Conservation (phyloP, 495 filamentous ascomycete species). For the Choiromyces venosus region DNA sequence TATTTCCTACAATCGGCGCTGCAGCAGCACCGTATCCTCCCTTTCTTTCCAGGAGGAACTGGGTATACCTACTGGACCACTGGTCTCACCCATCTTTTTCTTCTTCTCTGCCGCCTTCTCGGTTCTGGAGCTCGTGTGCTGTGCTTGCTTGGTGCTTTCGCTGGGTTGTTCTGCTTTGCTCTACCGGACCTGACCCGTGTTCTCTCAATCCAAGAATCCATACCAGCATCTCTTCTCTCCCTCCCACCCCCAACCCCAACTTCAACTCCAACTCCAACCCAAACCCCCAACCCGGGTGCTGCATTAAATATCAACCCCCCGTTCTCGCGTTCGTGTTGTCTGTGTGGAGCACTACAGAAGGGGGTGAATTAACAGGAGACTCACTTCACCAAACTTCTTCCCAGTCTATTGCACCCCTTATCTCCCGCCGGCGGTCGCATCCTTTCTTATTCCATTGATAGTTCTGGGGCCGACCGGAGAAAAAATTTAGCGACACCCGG, state of each 20-base stretch:
- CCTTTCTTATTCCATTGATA: background rate
- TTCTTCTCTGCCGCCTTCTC: background rate
- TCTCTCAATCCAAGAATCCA: background rate
- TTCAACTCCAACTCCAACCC: conserved; percentile 35
- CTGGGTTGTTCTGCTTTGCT: background rate
- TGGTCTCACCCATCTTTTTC: background rate
- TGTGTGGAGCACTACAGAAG: background rate
- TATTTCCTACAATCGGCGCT: background rate
- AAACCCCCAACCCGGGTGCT: conserved; percentile 42
- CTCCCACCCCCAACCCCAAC: conserved; percentile 12
- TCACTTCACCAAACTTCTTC: background rate
- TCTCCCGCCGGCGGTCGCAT: background rate
- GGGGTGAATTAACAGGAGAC: background rate
- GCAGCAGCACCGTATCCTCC: background rate
- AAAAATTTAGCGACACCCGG: background rate
- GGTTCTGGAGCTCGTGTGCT: background rate
- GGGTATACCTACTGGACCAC: background rate
- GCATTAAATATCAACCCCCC: conserved; percentile 30
- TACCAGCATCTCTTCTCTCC: background rate
- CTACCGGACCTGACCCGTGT: background rate
- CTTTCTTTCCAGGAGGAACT: background rate
- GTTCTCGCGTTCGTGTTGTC: background rate
- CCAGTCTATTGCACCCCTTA: background rate
- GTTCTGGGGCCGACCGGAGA: background rate
- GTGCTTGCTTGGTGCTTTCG: background rate